A percentile compares a stretch with the other conserved stretches of the same genome.
Evolutionary conservation across 2,329 filamentous ascomycete species (phyloP).

Genomic region (Aureobasidium melanogenum): DNA sequence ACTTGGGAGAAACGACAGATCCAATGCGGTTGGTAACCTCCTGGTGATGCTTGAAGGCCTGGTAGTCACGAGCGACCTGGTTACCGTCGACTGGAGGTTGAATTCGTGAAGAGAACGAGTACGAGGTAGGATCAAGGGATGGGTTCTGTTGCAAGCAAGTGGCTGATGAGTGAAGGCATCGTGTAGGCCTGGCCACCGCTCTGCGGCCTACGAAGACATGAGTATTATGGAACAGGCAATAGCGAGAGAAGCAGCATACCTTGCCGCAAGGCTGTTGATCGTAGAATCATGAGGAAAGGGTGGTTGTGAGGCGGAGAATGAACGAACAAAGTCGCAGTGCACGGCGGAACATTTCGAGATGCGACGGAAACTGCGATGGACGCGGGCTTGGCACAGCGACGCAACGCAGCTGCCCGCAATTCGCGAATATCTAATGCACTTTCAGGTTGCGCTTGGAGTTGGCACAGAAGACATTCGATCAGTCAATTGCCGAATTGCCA

Average conservation of each 20-base stretch:
- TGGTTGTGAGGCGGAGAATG: not conserved
- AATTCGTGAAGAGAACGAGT: slow-evolving; percentile 18
- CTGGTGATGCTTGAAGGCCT: slow-evolving; percentile 34
- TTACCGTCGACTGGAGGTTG: slow-evolving; percentile 18
- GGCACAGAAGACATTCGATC: not conserved
- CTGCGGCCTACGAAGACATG: slow-evolving; percentile 27
- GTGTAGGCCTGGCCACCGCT: slow-evolving; percentile 26
- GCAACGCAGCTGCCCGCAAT: no score
- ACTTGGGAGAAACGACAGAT: slow-evolving; percentile 39
- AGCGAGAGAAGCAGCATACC: slow-evolving; percentile 20
- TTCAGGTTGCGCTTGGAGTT: not conserved
- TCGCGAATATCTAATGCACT: no score
- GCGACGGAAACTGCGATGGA: not conserved
- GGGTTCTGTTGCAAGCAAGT: not conserved
- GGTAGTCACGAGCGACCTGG: slow-evolving; percentile 33
- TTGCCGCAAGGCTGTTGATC: slow-evolving; percentile 32
- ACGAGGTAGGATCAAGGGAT: slow-evolving; percentile 15
- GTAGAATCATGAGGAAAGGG: slow-evolving; percentile 32
- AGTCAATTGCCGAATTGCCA: not conserved
- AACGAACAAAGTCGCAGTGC: not conserved
- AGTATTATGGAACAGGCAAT: not conserved
- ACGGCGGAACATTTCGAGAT: slow-evolving; percentile 5
- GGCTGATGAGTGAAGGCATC: slow-evolving; percentile 24
- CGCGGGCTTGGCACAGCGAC: not conserved
- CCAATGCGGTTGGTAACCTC: slow-evolving; percentile 30